A percentile compares a stretch with the other conserved stretches of the same genome.
Conservation (phyloP, 1,284 basidiomycete species). For the Crucibulum cyathiforme region DNA sequence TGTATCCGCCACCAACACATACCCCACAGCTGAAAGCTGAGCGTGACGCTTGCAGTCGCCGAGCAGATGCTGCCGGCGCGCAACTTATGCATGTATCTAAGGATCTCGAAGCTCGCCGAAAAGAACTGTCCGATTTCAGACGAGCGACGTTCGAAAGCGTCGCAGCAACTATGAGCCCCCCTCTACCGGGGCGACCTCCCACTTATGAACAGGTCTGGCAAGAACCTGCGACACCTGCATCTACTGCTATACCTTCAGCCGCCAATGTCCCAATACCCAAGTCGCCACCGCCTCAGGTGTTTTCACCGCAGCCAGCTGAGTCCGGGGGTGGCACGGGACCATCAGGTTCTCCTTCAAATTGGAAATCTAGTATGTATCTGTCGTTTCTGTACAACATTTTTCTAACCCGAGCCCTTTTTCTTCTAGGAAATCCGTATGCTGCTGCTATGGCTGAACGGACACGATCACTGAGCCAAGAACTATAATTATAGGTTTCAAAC, state of each 20-base stretch:
- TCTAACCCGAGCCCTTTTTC: not conserved
- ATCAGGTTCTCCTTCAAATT: no score
- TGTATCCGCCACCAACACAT: conserved; percentile 1
- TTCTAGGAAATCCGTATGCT: conserved; percentile 13
- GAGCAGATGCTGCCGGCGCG: conserved; percentile 37
- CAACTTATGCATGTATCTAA: conserved; percentile 40
- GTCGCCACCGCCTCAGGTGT: no score
- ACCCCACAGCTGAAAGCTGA: conserved; percentile 39
- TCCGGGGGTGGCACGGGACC: no score
- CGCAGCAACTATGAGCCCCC: conserved; percentile 13
- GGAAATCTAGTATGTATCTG: no score
- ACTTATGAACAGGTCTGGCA: conserved; percentile 28
- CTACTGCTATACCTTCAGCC: conserved; percentile 8
- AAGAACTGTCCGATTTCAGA: conserved; percentile 40
- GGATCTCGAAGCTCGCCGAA: conserved; percentile 32
- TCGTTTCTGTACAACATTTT: not conserved
- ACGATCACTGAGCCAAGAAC: not conserved
- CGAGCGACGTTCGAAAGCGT: conserved; percentile 41
- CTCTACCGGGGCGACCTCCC: conserved; percentile 28
- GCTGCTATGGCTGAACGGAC: conserved; percentile 16
- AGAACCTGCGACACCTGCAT: not conserved
- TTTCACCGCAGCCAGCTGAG: no score
- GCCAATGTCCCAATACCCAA: not conserved
- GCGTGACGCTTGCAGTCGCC: conserved; percentile 30
- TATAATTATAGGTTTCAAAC: not conserved